Evolutionary conservation across 768 basidiomycete genomes (phyloP).

Genomic region (Ramaria sp.): DNA sequence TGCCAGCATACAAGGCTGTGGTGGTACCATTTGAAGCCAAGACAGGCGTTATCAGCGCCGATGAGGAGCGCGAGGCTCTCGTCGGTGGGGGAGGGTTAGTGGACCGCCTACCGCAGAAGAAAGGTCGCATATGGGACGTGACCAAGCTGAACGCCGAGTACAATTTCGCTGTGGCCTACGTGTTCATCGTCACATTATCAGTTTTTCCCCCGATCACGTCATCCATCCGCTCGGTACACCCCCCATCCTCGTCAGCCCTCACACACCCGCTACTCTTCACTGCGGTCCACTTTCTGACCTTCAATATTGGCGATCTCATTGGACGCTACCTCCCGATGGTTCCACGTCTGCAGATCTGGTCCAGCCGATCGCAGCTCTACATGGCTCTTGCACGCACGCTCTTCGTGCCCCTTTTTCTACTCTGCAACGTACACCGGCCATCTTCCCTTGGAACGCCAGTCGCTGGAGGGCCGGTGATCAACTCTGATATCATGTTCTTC

Average conservation of each 20-base stretch:
- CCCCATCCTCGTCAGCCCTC: conserved; percentile 22
- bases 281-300: conserved; percentile 65
- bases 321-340: conserved; percentile 63
- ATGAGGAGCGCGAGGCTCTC: conserved; percentile 27
- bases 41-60: conserved; percentile 17
- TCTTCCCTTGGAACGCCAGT: conserved; percentile 16
- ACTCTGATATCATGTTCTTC: conserved; percentile 71
- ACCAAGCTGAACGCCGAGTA: conserved; percentile 56
- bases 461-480: conserved; percentile 41
- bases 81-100: conserved; percentile 17
- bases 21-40: conserved; percentile 36
- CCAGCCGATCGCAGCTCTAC: conserved; percentile 45
- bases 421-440: conserved; percentile 68
- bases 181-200: conserved; percentile 71
- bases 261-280: conserved; percentile 79
- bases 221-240: conserved; percentile 58
- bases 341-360: conserved; percentile 59
- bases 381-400: conserved; percentile 62
- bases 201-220: conserved; percentile 83
- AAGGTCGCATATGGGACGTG: conserved; percentile 37
- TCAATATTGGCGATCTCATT: conserved; percentile 60
- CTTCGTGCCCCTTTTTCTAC: conserved; percentile 80
- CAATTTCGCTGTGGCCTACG: conserved; percentile 64
- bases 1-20: conserved; percentile 48
- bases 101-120: conserved; percentile 20